Conservation (phyloP, 345 rosid genomes). For the Citrus unshiu region DNA sequence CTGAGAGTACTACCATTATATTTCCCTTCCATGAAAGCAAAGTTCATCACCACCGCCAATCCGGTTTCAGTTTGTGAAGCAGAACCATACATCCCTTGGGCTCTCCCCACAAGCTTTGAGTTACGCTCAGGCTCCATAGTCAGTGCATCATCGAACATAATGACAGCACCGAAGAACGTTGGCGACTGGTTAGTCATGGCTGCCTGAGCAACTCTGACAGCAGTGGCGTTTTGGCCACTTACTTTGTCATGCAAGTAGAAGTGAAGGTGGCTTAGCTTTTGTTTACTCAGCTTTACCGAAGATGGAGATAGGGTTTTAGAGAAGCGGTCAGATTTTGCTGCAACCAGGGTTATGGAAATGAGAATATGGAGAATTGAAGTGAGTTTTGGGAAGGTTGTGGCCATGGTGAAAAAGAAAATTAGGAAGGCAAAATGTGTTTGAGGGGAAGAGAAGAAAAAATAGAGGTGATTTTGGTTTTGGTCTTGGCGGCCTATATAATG, state of each 20-base stretch:
- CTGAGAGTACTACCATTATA: constrained; percentile 31
- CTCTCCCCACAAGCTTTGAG: constrained; percentile 23
- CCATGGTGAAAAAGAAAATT: background rate
- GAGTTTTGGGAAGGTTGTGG: background rate
- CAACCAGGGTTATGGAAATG: background rate
- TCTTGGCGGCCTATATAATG: background rate
- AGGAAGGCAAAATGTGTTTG: no score
- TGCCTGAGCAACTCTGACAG: constrained; percentile 25
- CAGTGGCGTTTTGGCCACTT: constrained; percentile 20
- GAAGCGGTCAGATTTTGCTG: background rate
- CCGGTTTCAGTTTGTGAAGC: constrained; percentile 9
- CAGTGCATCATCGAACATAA: constrained; percentile 22
- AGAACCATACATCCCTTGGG: constrained; percentile 24
- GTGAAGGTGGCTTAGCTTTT: constrained; percentile 41
- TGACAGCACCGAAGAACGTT: constrained; percentile 14
- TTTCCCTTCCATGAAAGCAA: constrained; percentile 28
- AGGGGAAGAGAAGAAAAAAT: background rate
- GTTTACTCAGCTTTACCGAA: background rate
- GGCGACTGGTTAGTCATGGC: constrained; percentile 6
- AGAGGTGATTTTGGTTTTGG: background rate
- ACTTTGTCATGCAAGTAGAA: constrained; percentile 35
- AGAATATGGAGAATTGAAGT: background rate
- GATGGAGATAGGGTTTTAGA: background rate
- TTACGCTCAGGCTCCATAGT: constrained; percentile 12
- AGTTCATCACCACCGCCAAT: constrained; percentile 26